Percentiles rank a stretch among this genome's conserved stretches.
phyloP scores from a whole-genome alignment of 257 asterid genomes.

The Fraxinus pennsylvanica region DNA sequence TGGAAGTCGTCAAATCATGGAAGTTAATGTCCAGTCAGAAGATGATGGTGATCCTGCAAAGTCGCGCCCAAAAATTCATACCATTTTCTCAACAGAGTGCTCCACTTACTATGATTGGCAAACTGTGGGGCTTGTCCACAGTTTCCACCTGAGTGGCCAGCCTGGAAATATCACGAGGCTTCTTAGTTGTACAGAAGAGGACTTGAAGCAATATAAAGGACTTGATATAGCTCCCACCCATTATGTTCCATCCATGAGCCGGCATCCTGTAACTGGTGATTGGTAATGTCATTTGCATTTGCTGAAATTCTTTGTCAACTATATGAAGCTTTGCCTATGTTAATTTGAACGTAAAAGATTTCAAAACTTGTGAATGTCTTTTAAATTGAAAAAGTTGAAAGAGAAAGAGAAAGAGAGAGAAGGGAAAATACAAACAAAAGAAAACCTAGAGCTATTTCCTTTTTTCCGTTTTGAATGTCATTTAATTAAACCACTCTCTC shows the following conservation, averaged over 20 bases:
- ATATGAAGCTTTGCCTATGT: neutral
- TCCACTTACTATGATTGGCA: slow-evolving; percentile 95
- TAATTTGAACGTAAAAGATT: neutral
- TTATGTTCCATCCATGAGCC: slow-evolving; percentile 97
- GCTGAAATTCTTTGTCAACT: slow-evolving; percentile 12
- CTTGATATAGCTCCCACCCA: slow-evolving; percentile 91
- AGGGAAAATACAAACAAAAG: neutral
- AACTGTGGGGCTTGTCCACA: slow-evolving; percentile 91
- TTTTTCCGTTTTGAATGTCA: neutral
- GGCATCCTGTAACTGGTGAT: slow-evolving; percentile 92
- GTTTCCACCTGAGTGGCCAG: slow-evolving; percentile 87
- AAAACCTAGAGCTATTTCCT: neutral
- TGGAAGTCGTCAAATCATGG: slow-evolving; percentile 66
- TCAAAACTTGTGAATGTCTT: neutral
- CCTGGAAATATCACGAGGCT: slow-evolving; percentile 92
- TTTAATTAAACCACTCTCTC: neutral
- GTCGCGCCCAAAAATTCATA: slow-evolving; percentile 76
- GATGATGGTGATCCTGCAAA: slow-evolving; percentile 56
- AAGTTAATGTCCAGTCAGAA: slow-evolving; percentile 40
- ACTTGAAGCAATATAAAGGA: slow-evolving; percentile 83
- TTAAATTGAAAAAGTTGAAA: neutral
- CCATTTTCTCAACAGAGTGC: slow-evolving; percentile 92
- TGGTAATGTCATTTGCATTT: slow-evolving; percentile 54
- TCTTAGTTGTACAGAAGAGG: slow-evolving; percentile 89
- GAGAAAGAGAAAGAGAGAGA: neutral